phyloP scores from a whole-genome alignment of 2,329 filamentous ascomycete genomes.

The Diaporthe vexans region DNA sequence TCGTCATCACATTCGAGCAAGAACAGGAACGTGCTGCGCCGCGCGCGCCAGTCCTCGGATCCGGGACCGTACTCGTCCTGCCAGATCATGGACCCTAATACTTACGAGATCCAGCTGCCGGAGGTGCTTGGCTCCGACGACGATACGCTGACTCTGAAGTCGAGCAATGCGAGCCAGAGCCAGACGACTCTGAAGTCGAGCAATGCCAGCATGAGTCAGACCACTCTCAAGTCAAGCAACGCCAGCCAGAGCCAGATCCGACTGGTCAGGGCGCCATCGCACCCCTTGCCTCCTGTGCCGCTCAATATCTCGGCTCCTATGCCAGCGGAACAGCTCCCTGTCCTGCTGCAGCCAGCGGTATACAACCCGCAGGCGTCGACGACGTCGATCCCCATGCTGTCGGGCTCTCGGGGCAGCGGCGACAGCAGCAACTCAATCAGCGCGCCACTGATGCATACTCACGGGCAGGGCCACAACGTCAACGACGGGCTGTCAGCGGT shows the following conservation, averaged over 20 bases:
- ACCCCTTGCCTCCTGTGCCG: constrained; percentile 40
- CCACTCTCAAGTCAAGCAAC: constrained; percentile 25
- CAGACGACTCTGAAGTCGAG: constrained; percentile 42
- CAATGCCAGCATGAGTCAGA: constrained; percentile 41
- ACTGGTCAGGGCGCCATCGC: constrained; percentile 35
- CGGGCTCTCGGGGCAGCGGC: constrained; percentile 31
- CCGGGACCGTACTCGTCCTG: constrained; percentile 36
- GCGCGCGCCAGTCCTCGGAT: constrained; percentile 39
- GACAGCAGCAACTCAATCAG: constrained; percentile 28
- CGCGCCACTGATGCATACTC: constrained; percentile 12
- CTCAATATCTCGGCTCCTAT: constrained; percentile 65
- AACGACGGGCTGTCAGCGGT: constrained; percentile 68
- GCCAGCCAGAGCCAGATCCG: constrained; percentile 35
- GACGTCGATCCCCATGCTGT: constrained; percentile 41
- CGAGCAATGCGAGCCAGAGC: constrained; percentile 42
- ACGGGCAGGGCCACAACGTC: constrained; percentile 43
- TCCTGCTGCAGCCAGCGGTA: constrained; percentile 68
- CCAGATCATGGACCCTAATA: constrained; percentile 36
- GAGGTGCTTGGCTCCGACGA: constrained; percentile 48
- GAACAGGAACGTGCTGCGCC: constrained; percentile 37
- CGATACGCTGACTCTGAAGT: constrained; percentile 41
- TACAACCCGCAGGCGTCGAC: constrained; percentile 61
- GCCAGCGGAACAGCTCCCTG: constrained; percentile 61
- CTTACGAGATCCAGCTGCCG: constrained; percentile 45
- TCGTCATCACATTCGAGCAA: constrained; percentile 34